phyloP scores from a whole-genome alignment of 73 alveolate species.

The Paramecium pentaurelia region DNA sequence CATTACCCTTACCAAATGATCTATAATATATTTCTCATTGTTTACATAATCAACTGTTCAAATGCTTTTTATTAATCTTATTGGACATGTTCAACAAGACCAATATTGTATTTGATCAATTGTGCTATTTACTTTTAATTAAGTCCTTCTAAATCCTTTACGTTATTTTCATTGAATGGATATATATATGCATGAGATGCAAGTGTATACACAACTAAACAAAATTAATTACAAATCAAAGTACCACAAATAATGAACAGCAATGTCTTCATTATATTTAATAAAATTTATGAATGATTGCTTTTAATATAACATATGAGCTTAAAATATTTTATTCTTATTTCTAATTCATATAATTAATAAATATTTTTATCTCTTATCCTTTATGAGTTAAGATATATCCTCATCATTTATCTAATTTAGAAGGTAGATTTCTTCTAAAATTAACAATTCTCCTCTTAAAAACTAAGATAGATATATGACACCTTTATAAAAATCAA shows the following conservation, averaged over 20 bases:
- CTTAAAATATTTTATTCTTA: neutral
- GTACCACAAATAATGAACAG: neutral
- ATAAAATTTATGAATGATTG: slow-evolving; percentile 9
- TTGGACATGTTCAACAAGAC: neutral
- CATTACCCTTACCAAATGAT: slow-evolving; percentile 34
- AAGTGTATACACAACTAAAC: neutral
- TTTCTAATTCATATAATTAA: neutral
- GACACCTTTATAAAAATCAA: neutral
- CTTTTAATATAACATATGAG: neutral
- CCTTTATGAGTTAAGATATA: neutral
- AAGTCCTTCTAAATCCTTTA: neutral
- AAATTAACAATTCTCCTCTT: neutral
- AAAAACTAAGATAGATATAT: neutral
- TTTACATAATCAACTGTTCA: slow-evolving; percentile 2
- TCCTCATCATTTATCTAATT: neutral
- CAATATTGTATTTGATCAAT: slow-evolving; percentile 40
- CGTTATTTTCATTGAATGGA: neutral
- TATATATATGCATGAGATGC: slow-evolving; percentile 32
- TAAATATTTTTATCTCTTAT: neutral
- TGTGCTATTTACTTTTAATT: neutral
- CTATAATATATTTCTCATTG: neutral
- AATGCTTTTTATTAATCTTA: neutral
- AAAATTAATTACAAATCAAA: neutral
- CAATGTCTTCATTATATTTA: neutral
- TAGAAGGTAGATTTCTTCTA: neutral